Evolutionary conservation across 1,139 yeast species (phyloP).

Genomic region (Saccharomyces uvarum): DNA sequence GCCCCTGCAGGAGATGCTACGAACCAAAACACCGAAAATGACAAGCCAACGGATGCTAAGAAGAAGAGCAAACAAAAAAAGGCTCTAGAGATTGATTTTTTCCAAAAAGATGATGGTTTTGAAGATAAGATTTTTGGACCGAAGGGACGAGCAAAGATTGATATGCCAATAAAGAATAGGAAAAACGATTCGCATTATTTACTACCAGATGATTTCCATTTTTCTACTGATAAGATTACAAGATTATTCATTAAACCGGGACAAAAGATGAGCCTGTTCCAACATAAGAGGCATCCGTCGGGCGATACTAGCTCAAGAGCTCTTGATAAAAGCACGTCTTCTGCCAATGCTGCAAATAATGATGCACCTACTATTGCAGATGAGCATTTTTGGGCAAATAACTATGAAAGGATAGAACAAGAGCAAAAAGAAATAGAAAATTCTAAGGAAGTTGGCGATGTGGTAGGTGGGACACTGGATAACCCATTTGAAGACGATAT

Average conservation of each 20-base stretch:
- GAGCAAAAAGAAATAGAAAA: conserved; percentile 6
- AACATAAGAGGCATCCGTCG: conserved; percentile 11
- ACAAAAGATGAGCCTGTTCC: conserved; percentile 33
- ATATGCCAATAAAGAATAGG: conserved; percentile 40
- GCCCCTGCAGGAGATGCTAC: background rate
- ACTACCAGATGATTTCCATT: conserved; percentile 70
- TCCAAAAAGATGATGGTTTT: conserved; percentile 32
- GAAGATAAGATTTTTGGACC: conserved; percentile 43
- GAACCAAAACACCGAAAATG: background rate
- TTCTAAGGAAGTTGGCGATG: conserved; percentile 26
- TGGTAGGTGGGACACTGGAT: conserved; percentile 22
- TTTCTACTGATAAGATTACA: conserved; percentile 61
- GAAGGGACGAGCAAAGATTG: conserved; percentile 37
- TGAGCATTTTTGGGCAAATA: conserved; percentile 68
- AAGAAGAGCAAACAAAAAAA: conserved; percentile 33
- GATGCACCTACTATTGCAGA: conserved; percentile 39
- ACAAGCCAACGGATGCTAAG: conserved; percentile 3
- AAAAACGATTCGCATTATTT: conserved; percentile 39
- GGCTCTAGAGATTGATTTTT: conserved; percentile 44
- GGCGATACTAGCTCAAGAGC: conserved; percentile 5
- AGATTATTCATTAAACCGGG: conserved; percentile 65
- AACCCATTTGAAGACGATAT: conserved; percentile 28
- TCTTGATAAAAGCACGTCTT: background rate
- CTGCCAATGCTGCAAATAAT: conserved; percentile 3
- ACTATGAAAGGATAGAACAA: conserved; percentile 42